Base-by-base conservation (phyloP, 768 basidiomycete species). In the Suillus subluteus region DNA sequence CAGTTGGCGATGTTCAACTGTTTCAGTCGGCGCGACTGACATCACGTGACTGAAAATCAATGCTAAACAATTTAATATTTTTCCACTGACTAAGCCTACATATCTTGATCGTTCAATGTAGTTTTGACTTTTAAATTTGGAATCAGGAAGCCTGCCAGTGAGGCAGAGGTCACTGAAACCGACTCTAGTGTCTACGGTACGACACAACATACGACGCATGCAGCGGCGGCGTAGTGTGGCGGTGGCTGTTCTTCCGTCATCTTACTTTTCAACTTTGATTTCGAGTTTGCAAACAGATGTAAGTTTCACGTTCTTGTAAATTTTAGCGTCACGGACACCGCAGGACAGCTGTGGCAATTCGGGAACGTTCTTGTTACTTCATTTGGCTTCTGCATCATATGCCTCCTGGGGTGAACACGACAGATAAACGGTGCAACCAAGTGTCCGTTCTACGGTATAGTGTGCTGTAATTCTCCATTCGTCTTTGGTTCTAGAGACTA, bases 1-100 rank as follows among this genome's bases (percentile, higher is more conserved):
- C 30, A 32, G 30, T 32, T 6, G 54, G 32, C 54, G 9, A 32
- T 21, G 32, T 56, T 56, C 55, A 56, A 55, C 52, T 54, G 26
- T 15, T 30, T 52, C 16, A 21, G 32, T 56, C 12, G 32, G 35
- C 54, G 55, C 32, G 55, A 35, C 32, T 26, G 18, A 35, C 32
- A 56, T 35, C 55, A 56, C 55, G 32, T 56, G 55, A 35, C 18
- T 12, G 18, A 35, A 56, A 56, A 35, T 55, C 54, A 55, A 32
- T 18, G 16, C 30, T 9, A 13, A 23, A n/a, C 9, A n/a, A 26
- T 26, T 26, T 26, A 46, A n/a, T 48, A 48, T n/a, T n/a, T 46
- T n/a, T 8, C 21, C 8, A 46, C 44, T 46, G 44, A 46, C n/a
- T 48, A 12, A 48, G n/a, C n/a, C n/a, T 9, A 21, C 43, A 44